phyloP scores from a whole-genome alignment of 805 yeast genomes.

The Candida piceae region DNA sequence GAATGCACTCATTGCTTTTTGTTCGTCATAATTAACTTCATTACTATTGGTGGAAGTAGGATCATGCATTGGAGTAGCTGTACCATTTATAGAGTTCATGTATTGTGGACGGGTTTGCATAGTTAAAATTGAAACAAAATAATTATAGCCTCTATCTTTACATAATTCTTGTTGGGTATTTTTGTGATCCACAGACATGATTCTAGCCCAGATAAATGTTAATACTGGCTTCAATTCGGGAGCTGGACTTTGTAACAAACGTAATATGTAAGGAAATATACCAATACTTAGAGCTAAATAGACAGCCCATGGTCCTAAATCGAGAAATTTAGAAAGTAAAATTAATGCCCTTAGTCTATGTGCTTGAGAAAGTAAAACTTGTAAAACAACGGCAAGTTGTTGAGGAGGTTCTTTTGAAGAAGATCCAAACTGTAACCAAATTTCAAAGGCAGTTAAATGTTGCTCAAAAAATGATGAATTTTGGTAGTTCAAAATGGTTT shows the following conservation, averaged over 20 bases:
- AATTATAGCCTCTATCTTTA: slow-evolving; percentile 85
- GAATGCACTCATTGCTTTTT: slow-evolving; percentile 93
- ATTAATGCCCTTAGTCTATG: slow-evolving; percentile 88
- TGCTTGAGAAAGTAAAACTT: slow-evolving; percentile 88
- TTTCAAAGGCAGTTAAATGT: slow-evolving; percentile 91
- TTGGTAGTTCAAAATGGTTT: slow-evolving; percentile 50
- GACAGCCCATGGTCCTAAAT: slow-evolving; percentile 97
- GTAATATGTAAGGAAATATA: slow-evolving; percentile 90
- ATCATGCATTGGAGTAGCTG: slow-evolving; percentile 19
- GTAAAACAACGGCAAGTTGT: slow-evolving; percentile 89
- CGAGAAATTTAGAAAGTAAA: slow-evolving; percentile 77
- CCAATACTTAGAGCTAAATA: slow-evolving; percentile 89
- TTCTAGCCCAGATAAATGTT: slow-evolving; percentile 96
- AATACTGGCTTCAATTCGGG: slow-evolving; percentile 91
- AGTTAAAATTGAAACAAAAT: slow-evolving; percentile 76
- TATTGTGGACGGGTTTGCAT: slow-evolving; percentile 26
- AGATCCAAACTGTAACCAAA: slow-evolving; percentile 90
- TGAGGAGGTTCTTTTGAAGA: slow-evolving; percentile 86
- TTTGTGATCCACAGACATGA: slow-evolving; percentile 89
- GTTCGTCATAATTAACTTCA: slow-evolving; percentile 63
- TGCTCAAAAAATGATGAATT: slow-evolving; percentile 95
- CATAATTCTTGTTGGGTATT: slow-evolving; percentile 89
- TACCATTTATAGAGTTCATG: slow-evolving; percentile 5
- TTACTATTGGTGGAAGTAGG: slow-evolving; percentile 27
- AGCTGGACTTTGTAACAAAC: slow-evolving; percentile 88